A percentile compares a stretch with the other conserved stretches of the same genome.
phyloP scores from a whole-genome alignment of 805 yeast species.

The Nakazawaea wyomingensis region DNA sequence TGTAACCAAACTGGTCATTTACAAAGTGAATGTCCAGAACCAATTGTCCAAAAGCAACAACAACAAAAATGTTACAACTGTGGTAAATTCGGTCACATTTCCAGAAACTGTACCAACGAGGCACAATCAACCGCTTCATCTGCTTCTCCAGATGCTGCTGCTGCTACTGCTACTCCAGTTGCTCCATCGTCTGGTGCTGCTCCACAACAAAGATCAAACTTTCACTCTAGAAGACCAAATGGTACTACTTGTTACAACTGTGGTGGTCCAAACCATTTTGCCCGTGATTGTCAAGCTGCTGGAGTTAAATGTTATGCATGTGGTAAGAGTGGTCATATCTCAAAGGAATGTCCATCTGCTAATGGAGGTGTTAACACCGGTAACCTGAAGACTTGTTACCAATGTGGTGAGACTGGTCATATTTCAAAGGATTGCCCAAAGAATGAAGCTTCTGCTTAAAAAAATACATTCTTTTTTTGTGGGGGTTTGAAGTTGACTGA shows the following conservation, averaged over 20 bases:
- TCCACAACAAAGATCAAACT: conserved; percentile 19
- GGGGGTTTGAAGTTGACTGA: not conserved
- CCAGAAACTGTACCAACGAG: conserved; percentile 66
- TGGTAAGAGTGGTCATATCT: conserved; percentile 85
- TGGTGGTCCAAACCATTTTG: conserved; percentile 91
- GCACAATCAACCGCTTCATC: conserved; percentile 13
- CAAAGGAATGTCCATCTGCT: conserved; percentile 70
- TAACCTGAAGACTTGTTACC: conserved; percentile 59
- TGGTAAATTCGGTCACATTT: conserved; percentile 73
- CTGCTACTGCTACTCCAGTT: conserved; percentile 11
- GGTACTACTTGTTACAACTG: conserved; percentile 78
- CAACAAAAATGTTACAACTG: conserved; percentile 79
- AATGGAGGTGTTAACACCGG: conserved; percentile 40
- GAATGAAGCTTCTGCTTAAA: not conserved
- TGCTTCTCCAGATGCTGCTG: conserved; percentile 13
- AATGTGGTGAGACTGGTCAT: conserved; percentile 79
- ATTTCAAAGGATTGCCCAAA: conserved; percentile 71
- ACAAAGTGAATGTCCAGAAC: conserved; percentile 74
- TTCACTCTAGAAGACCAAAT: conserved; percentile 21
- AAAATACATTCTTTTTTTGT: no score
- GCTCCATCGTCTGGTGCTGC: conserved; percentile 17
- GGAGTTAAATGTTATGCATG: conserved; percentile 84
- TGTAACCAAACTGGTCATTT: conserved; percentile 91
- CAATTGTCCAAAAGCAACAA: conserved; percentile 35
- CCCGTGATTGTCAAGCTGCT: conserved; percentile 78